Base-by-base conservation (phyloP, 164 flowering plant species). In the Tetrastigma voinierianum region DNA sequence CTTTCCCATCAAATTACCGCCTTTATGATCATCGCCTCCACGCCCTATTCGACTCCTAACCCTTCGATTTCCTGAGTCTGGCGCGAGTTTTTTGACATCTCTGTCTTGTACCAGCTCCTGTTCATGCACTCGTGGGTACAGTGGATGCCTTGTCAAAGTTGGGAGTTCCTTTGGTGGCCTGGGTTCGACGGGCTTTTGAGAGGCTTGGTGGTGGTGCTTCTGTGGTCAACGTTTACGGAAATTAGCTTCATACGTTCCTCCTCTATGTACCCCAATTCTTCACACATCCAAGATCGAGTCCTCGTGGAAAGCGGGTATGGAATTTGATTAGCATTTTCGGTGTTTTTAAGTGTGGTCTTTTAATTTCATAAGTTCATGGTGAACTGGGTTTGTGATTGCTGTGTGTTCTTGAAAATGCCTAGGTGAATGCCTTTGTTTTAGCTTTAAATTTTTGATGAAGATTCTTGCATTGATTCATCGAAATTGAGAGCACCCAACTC, bases 181-280 rank as follows among this genome's bases (percentile, higher is more conserved):
- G 48, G 43, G 53, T 46, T 58, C 0, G 78, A 78, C 20, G 71
- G 76, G 13, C 54, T 68, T 51, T 70, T 65, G 67, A 65, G 61
- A 24, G 24, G 67, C 25, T 10, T 71, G 20, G 68, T 68, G 20
- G 20, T 78, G 61, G 20, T 68, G 21, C 67, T 66, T 21, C 16
- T 66, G 19, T 65, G 74, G 64, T 51, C 74, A 7, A 51, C 72
- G 70, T 62, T 70, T 43, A 66, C 65, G 4, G 81, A 78, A 63
- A 68, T 78, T 58, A 67, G 78, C 1, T 69, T 64, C 63, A 78
- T 78, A 57, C 51, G 67, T 1, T 78, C 81, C 1, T 68, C 69
- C 12, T 78, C 81, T 43, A 78, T 78, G 81, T 74, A 68, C 20
- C 81, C 81, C 1, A 71, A n/a, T n/a, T n/a, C 81, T 61, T 73